Evolutionary conservation across 495 filamentous ascomycete species (phyloP), one percentile per base, ranked within the genome.

Genomic region (Penicillium robsamsonii): DNA sequence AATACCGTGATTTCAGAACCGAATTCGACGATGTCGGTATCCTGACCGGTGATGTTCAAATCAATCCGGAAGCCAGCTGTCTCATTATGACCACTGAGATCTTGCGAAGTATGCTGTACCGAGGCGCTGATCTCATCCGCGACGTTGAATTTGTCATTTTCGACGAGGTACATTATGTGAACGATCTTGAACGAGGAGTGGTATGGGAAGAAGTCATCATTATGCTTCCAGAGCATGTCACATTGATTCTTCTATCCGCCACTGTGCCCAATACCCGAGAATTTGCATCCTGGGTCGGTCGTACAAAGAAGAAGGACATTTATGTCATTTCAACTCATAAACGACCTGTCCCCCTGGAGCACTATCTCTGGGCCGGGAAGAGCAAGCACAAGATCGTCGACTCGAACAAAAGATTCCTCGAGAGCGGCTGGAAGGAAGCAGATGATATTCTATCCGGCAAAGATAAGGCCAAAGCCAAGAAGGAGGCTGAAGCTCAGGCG

Each of bases 161-260:
- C 62, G 94, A 98, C 65, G 94, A 98, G 69, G 94, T 98, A 4
- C 94, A 98, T 71, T 98, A 98, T 70, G 94, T 98, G 45, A 98
- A 98, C 63, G 94, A 98, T 65, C 80, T 85, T n/a, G 94, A 98
- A 76, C 83, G 94, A 68, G 94, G 94, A 59, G 94, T 98, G 0
- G 94, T 98, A 8, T 98, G 94, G 94, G 94, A 98, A 73, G 94
- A 98, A 70, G 94, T 98, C 57, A 98, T 98, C 66, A 98, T 98
- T 66, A 97, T 98, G 95, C 83, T 97, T 46, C 94, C 94, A 4
- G 92, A 92, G 64, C 94, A 97, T 75, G 91, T 97, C 44, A 94
- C 95, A 3, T 76, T 98, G 37, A 97, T 98, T 58, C 78, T 97
- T 11, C 83, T 98, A 2, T 97, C 95, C 6, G 94, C 94, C 1